Conservation (phyloP, 768 basidiomycete species). For the Hericium rajendrae region DNA sequence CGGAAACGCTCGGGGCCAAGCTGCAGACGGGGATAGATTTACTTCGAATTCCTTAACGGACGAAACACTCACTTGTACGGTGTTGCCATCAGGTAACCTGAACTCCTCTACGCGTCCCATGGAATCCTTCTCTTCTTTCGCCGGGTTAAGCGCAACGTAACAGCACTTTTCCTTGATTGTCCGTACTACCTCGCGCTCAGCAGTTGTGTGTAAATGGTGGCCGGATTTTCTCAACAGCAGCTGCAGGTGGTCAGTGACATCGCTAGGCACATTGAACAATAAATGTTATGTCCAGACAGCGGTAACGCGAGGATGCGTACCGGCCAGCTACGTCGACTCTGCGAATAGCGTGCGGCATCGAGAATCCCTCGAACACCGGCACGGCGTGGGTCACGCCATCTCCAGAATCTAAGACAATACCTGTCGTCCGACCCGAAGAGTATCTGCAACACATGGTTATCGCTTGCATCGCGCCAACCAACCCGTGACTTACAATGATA, state of each 20-base stretch:
- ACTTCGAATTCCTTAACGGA: slow-evolving; percentile 7
- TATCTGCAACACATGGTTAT: slow-evolving; percentile 45
- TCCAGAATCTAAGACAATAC: slow-evolving; percentile 97
- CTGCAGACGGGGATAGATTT: slow-evolving; percentile 29
- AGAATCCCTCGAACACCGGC: slow-evolving; percentile 97
- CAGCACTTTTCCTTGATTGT: slow-evolving; percentile 99
- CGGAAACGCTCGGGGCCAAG: slow-evolving; percentile 92
- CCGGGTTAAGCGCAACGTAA: slow-evolving; percentile 86
- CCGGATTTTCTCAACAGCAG: slow-evolving; percentile 89
- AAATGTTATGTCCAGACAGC: not conserved
- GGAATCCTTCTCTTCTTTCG: slow-evolving; percentile 92
- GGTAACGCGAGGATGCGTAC: slow-evolving; percentile 29
- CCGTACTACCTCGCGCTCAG: slow-evolving; percentile 93
- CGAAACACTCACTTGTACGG: slow-evolving; percentile 59
- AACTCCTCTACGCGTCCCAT: slow-evolving; percentile 77
- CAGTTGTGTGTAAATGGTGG: slow-evolving; percentile 91
- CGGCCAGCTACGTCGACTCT: slow-evolving; percentile 95
- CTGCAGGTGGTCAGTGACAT: slow-evolving; percentile 95
- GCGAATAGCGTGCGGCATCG: slow-evolving; percentile 96
- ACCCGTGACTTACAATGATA: slow-evolving; percentile 64
- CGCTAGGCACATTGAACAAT: slow-evolving; percentile 37
- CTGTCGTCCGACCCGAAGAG: slow-evolving; percentile 95
- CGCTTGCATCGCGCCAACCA: not conserved
- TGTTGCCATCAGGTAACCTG: slow-evolving; percentile 88
- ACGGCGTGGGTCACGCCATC: slow-evolving; percentile 99